These are phyloP conservation scores for Poa pratensis DNA, from an alignment of 176 grass and related monocot species.

Conservation along the genomic window DNA sequence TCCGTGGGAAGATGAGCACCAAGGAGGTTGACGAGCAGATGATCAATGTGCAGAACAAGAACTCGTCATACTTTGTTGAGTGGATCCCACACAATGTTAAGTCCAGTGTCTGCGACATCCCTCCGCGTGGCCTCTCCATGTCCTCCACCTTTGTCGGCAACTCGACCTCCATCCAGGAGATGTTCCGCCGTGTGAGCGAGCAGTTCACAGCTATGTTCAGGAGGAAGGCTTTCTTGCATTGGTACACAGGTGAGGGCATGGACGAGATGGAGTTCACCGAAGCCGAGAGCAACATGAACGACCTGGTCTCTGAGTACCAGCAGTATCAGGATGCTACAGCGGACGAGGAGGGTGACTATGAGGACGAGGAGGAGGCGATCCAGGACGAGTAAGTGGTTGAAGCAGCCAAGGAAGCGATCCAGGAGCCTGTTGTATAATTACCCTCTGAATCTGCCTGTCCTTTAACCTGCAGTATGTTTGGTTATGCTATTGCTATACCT, in stretches of 20 bases:
- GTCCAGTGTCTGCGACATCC: constrained; percentile 85
- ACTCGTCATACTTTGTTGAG: constrained; percentile 72
- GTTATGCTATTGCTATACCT: constrained; percentile 7
- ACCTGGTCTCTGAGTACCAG: constrained; percentile 87
- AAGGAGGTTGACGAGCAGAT: constrained; percentile 21
- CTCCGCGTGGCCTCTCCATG: constrained; percentile 76
- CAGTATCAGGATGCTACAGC: constrained; percentile 92
- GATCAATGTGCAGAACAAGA: constrained; percentile 96
- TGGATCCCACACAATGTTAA: constrained; percentile 67
- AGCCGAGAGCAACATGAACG: constrained; percentile 94
- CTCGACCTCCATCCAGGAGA: constrained; percentile 91
- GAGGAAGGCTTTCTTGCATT: constrained; percentile 96
- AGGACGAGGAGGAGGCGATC: constrained; percentile 65
- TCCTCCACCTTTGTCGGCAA: constrained; percentile 90
- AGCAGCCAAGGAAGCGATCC: neutral
- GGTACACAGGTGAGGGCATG: constrained; percentile 94
- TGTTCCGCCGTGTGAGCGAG: constrained; percentile 92
- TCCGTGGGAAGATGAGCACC: constrained; percentile 60
- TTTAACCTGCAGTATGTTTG: constrained; percentile 3
- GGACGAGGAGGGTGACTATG: constrained; percentile 73
- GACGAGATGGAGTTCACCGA: constrained; percentile 96
- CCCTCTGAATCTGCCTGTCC: neutral
- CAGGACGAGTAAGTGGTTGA: constrained; percentile 52
- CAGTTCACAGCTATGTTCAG: constrained; percentile 97
- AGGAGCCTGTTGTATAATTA: neutral